Evolutionary conservation across 805 yeast genomes (phyloP).

Genomic region (Metschnikowia similis): DNA sequence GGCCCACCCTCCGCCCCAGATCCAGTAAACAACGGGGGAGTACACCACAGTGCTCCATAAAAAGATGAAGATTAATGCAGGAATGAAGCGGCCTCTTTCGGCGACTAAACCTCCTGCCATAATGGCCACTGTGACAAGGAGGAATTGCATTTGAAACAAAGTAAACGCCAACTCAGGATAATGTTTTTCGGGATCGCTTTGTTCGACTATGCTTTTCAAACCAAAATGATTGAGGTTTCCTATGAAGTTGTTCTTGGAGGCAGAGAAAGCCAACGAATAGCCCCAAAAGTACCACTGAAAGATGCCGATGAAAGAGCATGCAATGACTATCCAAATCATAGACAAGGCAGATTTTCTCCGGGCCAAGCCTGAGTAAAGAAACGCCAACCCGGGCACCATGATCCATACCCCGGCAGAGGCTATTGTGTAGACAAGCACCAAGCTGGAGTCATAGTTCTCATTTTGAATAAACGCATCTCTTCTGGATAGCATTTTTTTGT

Average conservation of each 20-base stretch:
- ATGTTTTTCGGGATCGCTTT: conserved; percentile 30
- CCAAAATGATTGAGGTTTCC: conserved; percentile 86
- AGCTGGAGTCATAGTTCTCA: conserved; percentile 19
- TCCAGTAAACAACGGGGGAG: conserved; percentile 94
- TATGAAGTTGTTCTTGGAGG: conserved; percentile 79
- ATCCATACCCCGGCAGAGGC: conserved; percentile 74
- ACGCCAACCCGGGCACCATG: conserved; percentile 94
- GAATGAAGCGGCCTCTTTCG: conserved; percentile 86
- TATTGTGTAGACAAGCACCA: conserved; percentile 42
- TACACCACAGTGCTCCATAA: conserved; percentile 89
- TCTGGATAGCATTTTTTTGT: conserved; percentile 18
- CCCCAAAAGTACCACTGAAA: conserved; percentile 99
- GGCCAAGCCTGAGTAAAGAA: conserved; percentile 86
- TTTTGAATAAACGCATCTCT: conserved; percentile 35
- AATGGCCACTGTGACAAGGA: conserved; percentile 88
- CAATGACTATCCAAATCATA: conserved; percentile 74
- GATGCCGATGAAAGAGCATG: conserved; percentile 67
- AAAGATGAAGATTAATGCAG: conserved; percentile 77
- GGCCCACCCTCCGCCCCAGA: conserved; percentile 98
- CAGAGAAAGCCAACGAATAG: conserved; percentile 81
- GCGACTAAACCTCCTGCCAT: conserved; percentile 83
- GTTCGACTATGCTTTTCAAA: conserved; percentile 63
- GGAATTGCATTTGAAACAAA: conserved; percentile 83
- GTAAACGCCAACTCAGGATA: conserved; percentile 87
- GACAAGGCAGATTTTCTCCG: conserved; percentile 86